Percentiles rank a stretch among this genome's conserved stretches.
Conservation (phyloP, 1,284 basidiomycete species). For the Wallemia hederae region DNA sequence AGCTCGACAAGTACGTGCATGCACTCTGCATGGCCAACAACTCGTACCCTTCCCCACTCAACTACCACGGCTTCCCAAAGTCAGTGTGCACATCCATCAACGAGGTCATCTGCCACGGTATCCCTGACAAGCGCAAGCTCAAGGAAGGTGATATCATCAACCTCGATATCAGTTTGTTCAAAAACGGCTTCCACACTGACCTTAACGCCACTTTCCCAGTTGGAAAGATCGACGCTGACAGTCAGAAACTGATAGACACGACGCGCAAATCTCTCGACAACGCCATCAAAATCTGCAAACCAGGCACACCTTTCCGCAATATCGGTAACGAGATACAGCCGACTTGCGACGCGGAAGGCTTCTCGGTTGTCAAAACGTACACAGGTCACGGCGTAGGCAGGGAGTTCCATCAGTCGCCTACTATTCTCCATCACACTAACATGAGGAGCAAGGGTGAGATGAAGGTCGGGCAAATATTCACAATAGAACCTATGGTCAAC, state of each 20-base stretch:
- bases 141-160: slow-evolving; percentile 80
- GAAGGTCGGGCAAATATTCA: slow-evolving; percentile 33
- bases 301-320: slow-evolving; percentile 57
- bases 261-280: slow-evolving; percentile 55
- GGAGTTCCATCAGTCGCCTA: slow-evolving; percentile 21
- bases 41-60: slow-evolving; percentile 77
- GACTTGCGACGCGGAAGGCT: slow-evolving; percentile 44
- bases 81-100: slow-evolving; percentile 93
- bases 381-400: slow-evolving; percentile 4
- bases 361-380: slow-evolving; percentile 39
- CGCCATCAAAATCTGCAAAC: slow-evolving; percentile 67
- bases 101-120: slow-evolving; percentile 90
- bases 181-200: slow-evolving; percentile 46
- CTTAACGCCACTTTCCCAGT: slow-evolving; percentile 38
- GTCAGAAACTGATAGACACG: slow-evolving; percentile 45
- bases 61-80: slow-evolving; percentile 79
- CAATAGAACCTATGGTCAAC: slow-evolving; percentile 27
- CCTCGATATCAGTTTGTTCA: slow-evolving; percentile 38
- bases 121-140: slow-evolving; percentile 62
- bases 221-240: slow-evolving; percentile 53
- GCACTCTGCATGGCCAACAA: slow-evolving; percentile 68
- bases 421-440: slow-evolving; percentile 58
- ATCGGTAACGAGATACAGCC: slow-evolving; percentile 49
- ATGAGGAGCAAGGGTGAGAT: slow-evolving; percentile 54
- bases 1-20: slow-evolving; percentile 84